Base-by-base conservation (phyloP, 2,329 filamentous ascomycete species). In the Colletotrichum caudatum region DNA sequence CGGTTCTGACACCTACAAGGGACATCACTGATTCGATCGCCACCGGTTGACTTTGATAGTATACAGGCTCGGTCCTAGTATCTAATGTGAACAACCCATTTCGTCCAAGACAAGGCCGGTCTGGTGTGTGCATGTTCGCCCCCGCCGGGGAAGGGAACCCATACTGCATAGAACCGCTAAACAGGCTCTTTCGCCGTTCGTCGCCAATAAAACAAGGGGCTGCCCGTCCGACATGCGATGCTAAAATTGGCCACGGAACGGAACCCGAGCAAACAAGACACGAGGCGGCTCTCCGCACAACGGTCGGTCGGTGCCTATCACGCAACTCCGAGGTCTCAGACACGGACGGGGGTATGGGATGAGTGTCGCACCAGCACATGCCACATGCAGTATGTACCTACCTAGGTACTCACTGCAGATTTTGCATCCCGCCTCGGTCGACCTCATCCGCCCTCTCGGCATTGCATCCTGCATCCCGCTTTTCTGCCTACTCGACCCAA, bases 311-410 rank as follows among this genome's bases (percentile, higher is more conserved):
- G 69, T 60, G 66, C 56, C 60, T 57, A 69, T 69, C 69, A 69
- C 54, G 54, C 69, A 72, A 35, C 60, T 69, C 69, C 66, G 60
- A 64, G 48, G 69, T 72, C 69, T 72, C 69, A 72, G 58, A 71
- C 68, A 67, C 58, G 14, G n/a, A 59, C 65, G 60, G 69, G 46
- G 64, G 57, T 63, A 58, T 63, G 53, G 63, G 69, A 37, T 64
- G 53, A 12, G 46, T 61, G 69, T 72, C 65, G 59, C 69, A 69
- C 66, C 48, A 71, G 56, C 61, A 50, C 35, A 54, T 53, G 46
- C 61, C 29, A 29, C 29, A 29, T 29, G 29, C 29, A 29, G 29
- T 29, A 29, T 29, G 29, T 29, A 29, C 29, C 29, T 29, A 4
- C 3, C 29, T 4, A 29, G 33, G 57, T 35, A 56, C 56, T 8